Base-by-base conservation (phyloP, 2,329 filamentous ascomycete species). In the Akanthomyces lecanii region DNA sequence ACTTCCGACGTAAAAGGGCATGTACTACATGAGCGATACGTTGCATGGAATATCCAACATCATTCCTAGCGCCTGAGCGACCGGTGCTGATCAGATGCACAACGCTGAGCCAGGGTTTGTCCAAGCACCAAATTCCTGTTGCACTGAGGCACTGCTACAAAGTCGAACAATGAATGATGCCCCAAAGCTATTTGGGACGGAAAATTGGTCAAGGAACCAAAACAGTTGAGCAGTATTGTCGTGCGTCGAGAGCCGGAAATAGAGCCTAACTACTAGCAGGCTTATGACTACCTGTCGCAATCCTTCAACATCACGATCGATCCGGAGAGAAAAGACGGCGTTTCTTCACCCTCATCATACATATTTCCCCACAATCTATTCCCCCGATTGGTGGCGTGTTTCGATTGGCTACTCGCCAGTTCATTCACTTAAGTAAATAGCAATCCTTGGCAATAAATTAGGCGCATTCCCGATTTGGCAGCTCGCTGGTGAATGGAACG, bases 391-490 rank as follows among this genome's bases (percentile, higher is more conserved):
- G 6, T 6, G 14, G 11, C 11, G 5, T 48, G 33, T 2, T n/a
- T 45, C 38, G 28, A 11, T 21, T 16, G n/a, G 25, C 25, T 21
- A 18, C 33, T 21, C 14, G n/a, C 18, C 3, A 36, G 7, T 11
- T 25, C 18, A 45, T 21, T 18, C 30, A 23, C 14, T 11, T 11
- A 36, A 2, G 14, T 5, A 21, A 7, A 12, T 3, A 12, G 12
- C 53, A 40, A 11, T 11, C 2, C 33, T 36, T 36, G 33, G 33
- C 33, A 51, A 28, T 45, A 25, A 44, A 36, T 50, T 50, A 38
- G 44, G 44, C 55, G 45, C 55, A 40, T 58, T 47, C 55, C 55
- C 33, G 16, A 58, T 58, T 48, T 40, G 55, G 53, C 53, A 56
- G 45, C 44, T 58, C 30, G 12, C 12, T 30, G n/a, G 33, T 40